Conservation (phyloP, 768 basidiomycete genomes). For the Pseudohyphozyma bogoriensis region DNA sequence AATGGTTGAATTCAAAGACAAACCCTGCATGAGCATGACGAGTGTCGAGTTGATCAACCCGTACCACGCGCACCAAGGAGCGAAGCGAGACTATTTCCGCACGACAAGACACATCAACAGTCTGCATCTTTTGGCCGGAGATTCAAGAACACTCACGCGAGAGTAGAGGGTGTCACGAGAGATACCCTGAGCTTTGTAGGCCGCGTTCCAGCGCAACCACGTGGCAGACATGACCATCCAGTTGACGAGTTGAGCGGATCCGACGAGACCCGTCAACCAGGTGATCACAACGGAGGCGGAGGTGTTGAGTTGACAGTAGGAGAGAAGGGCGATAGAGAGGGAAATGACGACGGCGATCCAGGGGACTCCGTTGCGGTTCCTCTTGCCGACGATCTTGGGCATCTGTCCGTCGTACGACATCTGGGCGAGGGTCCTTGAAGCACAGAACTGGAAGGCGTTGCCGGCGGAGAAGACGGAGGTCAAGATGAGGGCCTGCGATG, state of each 20-base stretch:
- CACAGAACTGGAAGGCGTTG: not conserved
- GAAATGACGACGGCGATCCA: not conserved
- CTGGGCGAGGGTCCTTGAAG: not conserved
- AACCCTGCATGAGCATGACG: not conserved
- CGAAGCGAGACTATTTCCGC: not conserved
- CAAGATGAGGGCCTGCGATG: not conserved
- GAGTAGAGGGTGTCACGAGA: not conserved
- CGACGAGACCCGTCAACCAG: conserved; percentile 2
- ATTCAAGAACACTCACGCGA: not conserved
- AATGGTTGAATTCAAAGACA: no score
- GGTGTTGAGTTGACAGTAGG: not conserved
- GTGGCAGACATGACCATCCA: conserved; percentile 1
- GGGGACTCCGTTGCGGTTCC: not conserved
- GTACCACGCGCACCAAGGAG: not conserved
- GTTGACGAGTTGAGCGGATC: not conserved
- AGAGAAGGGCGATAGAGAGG: not conserved
- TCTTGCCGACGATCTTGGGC: not conserved
- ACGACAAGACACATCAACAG: not conserved
- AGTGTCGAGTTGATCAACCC: not conserved
- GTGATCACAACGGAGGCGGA: not conserved
- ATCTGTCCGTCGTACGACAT: not conserved
- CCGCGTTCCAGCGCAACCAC: conserved; percentile 1
- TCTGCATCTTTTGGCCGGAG: not conserved
- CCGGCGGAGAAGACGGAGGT: not conserved
- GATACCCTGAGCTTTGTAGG: not conserved